Conservation (phyloP, 768 basidiomycete genomes). For the Roridomyces roridus region DNA sequence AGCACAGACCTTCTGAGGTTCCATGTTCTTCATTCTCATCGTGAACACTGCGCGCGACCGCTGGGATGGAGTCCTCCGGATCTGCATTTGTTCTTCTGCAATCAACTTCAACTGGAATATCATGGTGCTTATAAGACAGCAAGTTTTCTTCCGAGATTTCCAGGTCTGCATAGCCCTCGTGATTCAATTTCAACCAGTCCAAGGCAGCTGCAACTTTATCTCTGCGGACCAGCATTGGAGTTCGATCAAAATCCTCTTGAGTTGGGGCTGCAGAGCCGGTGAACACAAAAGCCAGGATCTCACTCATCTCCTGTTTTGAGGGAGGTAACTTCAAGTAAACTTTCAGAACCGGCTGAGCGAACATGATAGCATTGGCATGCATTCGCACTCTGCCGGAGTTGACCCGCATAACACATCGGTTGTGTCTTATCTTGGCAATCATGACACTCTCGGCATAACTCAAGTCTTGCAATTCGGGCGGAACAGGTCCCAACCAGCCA, state of each 20-base stretch:
- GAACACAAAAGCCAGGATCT: conserved; percentile 24
- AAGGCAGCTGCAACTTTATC: conserved; percentile 13
- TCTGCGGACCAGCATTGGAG: conserved; percentile 22
- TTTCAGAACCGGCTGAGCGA: conserved; percentile 31
- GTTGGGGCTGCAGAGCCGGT: neutral
- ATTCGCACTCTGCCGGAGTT: conserved; percentile 31
- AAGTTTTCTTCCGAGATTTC: conserved; percentile 9
- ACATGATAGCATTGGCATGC: conserved; percentile 37
- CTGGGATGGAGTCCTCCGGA: neutral
- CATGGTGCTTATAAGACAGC: conserved; percentile 9
- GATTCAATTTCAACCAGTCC: conserved; percentile 18
- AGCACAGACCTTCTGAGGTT: conserved; percentile 33
- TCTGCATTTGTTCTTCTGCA: conserved; percentile 7
- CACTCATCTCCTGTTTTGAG: conserved; percentile 24
- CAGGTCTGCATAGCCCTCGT: conserved; percentile 13
- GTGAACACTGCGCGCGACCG: neutral
- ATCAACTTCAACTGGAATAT: conserved; percentile 15
- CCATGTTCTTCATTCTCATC: conserved; percentile 25
- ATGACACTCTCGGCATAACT: conserved; percentile 34
- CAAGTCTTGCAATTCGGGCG: conserved; percentile 29
- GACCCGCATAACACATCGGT: conserved; percentile 34
- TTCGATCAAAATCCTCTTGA: neutral
- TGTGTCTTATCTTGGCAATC: conserved; percentile 31
- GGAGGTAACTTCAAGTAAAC: conserved; percentile 34
- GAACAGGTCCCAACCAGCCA: conserved; percentile 43